Evolutionary conservation across 495 filamentous ascomycete genomes (phyloP).

Genomic region (Hyaloscypha bicolor): DNA sequence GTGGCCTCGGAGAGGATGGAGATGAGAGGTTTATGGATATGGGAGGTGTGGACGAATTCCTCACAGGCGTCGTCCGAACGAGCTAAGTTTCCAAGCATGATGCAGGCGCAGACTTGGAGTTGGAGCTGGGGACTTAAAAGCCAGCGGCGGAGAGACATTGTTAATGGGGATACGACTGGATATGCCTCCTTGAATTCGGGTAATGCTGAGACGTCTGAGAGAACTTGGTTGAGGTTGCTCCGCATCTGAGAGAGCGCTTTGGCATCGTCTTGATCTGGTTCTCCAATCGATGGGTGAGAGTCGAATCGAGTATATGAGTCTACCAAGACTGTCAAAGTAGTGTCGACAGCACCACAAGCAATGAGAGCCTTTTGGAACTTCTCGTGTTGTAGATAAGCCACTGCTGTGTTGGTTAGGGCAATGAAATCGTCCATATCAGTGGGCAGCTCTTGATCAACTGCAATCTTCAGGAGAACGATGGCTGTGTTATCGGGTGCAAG

Average conservation of each 20-base stretch:
- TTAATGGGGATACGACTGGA: constrained; percentile 50
- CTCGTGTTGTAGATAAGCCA: constrained; percentile 31
- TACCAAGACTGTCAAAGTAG: constrained; percentile 31
- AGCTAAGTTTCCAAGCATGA: constrained; percentile 77
- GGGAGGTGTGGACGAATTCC: constrained; percentile 53
- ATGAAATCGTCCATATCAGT: constrained; percentile 38
- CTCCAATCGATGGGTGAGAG: constrained; percentile 27
- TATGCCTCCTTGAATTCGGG: constrained; percentile 55
- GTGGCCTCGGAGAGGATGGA: constrained; percentile 24
- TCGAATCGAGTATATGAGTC: constrained; percentile 39
- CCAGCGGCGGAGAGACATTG: constrained; percentile 58
- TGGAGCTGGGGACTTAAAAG: constrained; percentile 51
- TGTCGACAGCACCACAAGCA: constrained; percentile 31
- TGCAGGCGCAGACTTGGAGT: constrained; percentile 72
- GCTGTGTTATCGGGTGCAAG: constrained; percentile 36
- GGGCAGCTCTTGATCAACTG: constrained; percentile 29
- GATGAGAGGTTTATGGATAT: constrained; percentile 56
- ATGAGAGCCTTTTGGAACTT: constrained; percentile 48
- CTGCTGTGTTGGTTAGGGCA: constrained; percentile 35
- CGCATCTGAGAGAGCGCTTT: constrained; percentile 56
- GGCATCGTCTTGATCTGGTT: constrained; percentile 46
- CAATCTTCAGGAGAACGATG: constrained; percentile 30
- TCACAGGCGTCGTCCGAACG: constrained; percentile 67
- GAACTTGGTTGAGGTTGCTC: constrained; percentile 54
- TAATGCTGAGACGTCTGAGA: constrained; percentile 66